Percentiles rank a stretch among this genome's conserved stretches.
phyloP scores from a whole-genome alignment of 1,284 basidiomycete species.

The Marasmius tenuissimus region DNA sequence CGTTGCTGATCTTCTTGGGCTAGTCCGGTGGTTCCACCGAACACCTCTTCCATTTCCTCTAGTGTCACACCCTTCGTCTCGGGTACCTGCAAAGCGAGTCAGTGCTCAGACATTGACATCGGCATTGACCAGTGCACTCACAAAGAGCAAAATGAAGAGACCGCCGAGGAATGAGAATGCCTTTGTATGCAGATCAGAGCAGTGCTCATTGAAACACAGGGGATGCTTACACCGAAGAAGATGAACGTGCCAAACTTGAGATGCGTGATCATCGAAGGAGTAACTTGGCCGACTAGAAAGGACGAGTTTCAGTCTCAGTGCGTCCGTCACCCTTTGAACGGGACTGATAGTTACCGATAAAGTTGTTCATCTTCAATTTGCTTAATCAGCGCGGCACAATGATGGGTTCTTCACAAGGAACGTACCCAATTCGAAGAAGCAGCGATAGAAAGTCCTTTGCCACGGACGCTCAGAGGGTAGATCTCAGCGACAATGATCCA shows the following conservation, averaged over 20 bases:
- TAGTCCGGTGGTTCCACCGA: conserved; percentile 52
- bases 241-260: conserved; percentile 62
- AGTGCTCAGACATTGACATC: background rate
- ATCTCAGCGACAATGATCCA: conserved; percentile 71
- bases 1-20: conserved; percentile 55
- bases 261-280: conserved; percentile 56
- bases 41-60: conserved; percentile 73
- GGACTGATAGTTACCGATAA: conserved; percentile 48
- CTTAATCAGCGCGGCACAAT: conserved; percentile 3
- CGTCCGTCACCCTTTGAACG: background rate
- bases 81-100: conserved; percentile 42
- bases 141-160: conserved; percentile 61
- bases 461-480: conserved; percentile 66
- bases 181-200: conserved; percentile 27
- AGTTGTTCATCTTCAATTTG: conserved; percentile 69
- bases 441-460: conserved; percentile 69
- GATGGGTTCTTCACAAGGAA: background rate
- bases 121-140: conserved; percentile 27
- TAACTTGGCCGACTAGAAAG: conserved; percentile 39
- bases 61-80: conserved; percentile 69
- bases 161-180: conserved; percentile 63
- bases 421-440: conserved; percentile 71
- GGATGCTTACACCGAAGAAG: conserved; percentile 55
- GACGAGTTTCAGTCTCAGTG: background rate
- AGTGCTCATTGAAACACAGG: background rate